A percentile compares a stretch with the other conserved stretches of the same genome.
phyloP scores from a whole-genome alignment of 2,329 filamentous ascomycete species.

The Plectosphaerella plurivora region DNA sequence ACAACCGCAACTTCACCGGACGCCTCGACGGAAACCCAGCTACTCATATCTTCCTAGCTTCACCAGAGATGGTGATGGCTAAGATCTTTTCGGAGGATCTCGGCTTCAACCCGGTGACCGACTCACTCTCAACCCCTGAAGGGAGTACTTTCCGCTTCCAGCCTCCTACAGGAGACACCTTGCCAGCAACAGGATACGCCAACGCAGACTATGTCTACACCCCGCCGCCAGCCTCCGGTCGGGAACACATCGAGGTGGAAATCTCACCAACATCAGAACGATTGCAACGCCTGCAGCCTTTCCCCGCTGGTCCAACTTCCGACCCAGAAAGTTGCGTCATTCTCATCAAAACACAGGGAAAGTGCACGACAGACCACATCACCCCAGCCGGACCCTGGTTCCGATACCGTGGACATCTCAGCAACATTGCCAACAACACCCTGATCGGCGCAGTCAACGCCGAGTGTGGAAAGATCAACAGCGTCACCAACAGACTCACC shows the following conservation, averaged over 20 bases:
- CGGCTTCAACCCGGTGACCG: conserved; percentile 92
- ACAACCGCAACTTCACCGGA: conserved; percentile 99
- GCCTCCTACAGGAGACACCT: conserved; percentile 73
- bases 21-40: conserved; percentile 95
- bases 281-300: conserved; percentile 86
- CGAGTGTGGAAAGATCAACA: conserved; percentile 96
- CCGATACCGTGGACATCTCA: conserved; percentile 97
- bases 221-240: conserved; percentile 77
- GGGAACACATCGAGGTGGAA: conserved; percentile 66
- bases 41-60: conserved; percentile 90
- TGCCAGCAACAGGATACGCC: conserved; percentile 81
- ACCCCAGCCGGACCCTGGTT: conserved; percentile 96
- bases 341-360: conserved; percentile 92
- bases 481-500: conserved; percentile 85
- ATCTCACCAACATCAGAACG: conserved; percentile 89
- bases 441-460: conserved; percentile 95
- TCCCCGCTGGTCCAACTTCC: conserved; percentile 87
- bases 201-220: conserved; percentile 92
- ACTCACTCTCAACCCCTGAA: conserved; percentile 88
- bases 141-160: conserved; percentile 93
- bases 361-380: conserved; percentile 96
- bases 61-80: conserved; percentile 84
- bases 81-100: conserved; percentile 78
- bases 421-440: conserved; percentile 99
- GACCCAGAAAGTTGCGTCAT: conserved; percentile 81